Evolutionary conservation across 2,329 filamentous ascomycete genomes (phyloP), one percentile per base, ranked within the genome.

Genomic region (Talaromyces sp.): DNA sequence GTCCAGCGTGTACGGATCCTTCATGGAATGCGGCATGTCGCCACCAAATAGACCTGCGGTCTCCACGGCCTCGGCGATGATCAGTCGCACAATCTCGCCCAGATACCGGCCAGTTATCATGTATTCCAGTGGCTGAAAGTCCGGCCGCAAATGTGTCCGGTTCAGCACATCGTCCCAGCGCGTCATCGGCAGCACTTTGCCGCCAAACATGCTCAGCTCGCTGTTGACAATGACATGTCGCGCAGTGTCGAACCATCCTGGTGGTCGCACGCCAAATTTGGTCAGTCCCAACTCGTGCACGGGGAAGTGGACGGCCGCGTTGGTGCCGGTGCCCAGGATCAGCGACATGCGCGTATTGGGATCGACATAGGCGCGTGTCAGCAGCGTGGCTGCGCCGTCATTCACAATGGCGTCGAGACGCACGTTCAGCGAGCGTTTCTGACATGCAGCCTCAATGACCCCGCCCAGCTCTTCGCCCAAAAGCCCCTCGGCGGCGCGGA

Each of bases 111-210:
- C 85, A 11, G 83, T 84, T 63, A 85, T 81, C 74, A 87, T 81
- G 66, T 87, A 85, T 67, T 88, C 85, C 61, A 88, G 78, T 0
- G 85, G 85, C 65, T 88, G 85, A 65, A 87, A 88, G 70, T 86
- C 83, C 0, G 85, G 85, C 10, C 80, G 75, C 17, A 80, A 67
- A 66, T 88, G 85, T 6, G 77, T 78, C 29, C 74, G 70, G 69
- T 87, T 87, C 54, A 88, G 75, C 31, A 79, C 67, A 8, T 86
- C 82, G 64, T 88, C 85, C 85, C 85, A 88, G 14, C 81, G 76
- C 6, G 85, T 86, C 65, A 78, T 80, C 1, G 84, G 83, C 41
- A 86, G 76, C 29, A 86, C 77, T 24, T 80, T 75, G 32, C 74
- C 74, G 61, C 84, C 85, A 64, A 87, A 87, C 85, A 88, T 87